These are phyloP conservation scores for Heritiera littoralis DNA, from an alignment of 345 rosid genomes.

Conservation along the genomic window DNA sequence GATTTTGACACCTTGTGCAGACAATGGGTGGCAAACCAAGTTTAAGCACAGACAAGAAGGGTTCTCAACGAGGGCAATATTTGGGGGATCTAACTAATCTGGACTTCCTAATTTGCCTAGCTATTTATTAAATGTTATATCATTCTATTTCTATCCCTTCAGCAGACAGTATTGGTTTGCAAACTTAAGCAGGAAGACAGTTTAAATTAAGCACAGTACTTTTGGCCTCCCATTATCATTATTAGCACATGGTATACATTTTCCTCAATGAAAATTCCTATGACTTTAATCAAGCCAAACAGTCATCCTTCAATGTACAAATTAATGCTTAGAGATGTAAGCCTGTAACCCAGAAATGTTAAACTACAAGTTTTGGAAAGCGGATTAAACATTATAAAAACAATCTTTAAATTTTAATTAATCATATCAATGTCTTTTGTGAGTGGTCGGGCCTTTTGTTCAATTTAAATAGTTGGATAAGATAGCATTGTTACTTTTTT, in stretches of 20 bases:
- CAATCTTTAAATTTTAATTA: too few relatives aligned
- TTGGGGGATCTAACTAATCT: slow-evolving; percentile 37
- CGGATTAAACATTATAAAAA: too few relatives aligned
- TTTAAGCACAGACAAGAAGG: slow-evolving; percentile 19
- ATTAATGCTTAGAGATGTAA: too few relatives aligned
- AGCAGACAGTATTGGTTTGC: slow-evolving; percentile 27
- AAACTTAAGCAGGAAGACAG: slow-evolving; percentile 31
- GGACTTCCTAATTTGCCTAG: slow-evolving; percentile 13
- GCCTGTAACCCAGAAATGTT: too few relatives aligned
- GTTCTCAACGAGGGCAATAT: slow-evolving; percentile 18
- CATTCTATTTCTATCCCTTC: not conserved
- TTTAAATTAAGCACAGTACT: not conserved
- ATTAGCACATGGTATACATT: not conserved
- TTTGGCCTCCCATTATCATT: not conserved
- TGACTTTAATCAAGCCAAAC: too few relatives aligned
- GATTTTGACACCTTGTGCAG: slow-evolving; percentile 41
- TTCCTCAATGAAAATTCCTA: too few relatives aligned
- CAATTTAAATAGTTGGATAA: too few relatives aligned
- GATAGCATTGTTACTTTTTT: not conserved
- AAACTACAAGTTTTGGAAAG: too few relatives aligned
- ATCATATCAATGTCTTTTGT: too few relatives aligned
- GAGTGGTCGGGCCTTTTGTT: not conserved
- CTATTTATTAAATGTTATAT: slow-evolving; percentile 26
- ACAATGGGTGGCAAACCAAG: slow-evolving; percentile 19
- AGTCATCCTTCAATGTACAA: too few relatives aligned